A percentile compares a stretch with the other conserved stretches of the same genome.
Conservation (phyloP, 2,329 filamentous ascomycete genomes). For the Neocatenulostroma microsporum region DNA sequence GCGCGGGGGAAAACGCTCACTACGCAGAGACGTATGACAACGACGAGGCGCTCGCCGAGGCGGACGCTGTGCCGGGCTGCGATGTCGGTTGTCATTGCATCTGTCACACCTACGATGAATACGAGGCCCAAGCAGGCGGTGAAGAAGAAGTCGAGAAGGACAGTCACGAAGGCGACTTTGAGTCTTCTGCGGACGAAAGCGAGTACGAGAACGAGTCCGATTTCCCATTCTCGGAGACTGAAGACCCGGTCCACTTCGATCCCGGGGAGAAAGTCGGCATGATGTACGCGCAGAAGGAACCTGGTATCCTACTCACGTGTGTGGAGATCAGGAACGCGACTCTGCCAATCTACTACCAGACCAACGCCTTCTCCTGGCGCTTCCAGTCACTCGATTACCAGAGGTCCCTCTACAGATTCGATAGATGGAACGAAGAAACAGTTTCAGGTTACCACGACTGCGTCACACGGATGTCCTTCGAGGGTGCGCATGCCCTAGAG, state of each 20-base stretch:
- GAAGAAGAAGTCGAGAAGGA: constrained; percentile 5
- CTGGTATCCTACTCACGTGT: constrained; percentile 8
- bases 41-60: background rate
- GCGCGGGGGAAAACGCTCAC: no score
- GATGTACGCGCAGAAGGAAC: constrained; percentile 11
- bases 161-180: constrained; percentile 1
- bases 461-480: constrained; percentile 8
- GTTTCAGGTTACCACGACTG: background rate
- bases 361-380: constrained; percentile 12
- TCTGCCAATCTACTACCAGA: constrained; percentile 10
- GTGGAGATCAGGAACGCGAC: constrained; percentile 9
- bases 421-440: constrained; percentile 5
- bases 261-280: constrained; percentile 9
- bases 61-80: no score
- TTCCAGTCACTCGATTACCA: constrained; percentile 8
- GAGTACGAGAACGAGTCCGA: no score
- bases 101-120: constrained; percentile 3
- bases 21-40: no score
- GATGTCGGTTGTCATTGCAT: no score
- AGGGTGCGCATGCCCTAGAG: constrained; percentile 10
- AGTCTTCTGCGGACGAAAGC: constrained; percentile 1
- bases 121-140: background rate
- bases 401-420: constrained; percentile 7
- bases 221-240: no score
- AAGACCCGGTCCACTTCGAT: constrained; percentile 10